A percentile compares a stretch with the other conserved stretches of the same genome.
These are phyloP conservation scores for Epichloe aotearoae DNA, from an alignment of 2,329 filamentous ascomycete genomes.

Conservation along the genomic window DNA sequence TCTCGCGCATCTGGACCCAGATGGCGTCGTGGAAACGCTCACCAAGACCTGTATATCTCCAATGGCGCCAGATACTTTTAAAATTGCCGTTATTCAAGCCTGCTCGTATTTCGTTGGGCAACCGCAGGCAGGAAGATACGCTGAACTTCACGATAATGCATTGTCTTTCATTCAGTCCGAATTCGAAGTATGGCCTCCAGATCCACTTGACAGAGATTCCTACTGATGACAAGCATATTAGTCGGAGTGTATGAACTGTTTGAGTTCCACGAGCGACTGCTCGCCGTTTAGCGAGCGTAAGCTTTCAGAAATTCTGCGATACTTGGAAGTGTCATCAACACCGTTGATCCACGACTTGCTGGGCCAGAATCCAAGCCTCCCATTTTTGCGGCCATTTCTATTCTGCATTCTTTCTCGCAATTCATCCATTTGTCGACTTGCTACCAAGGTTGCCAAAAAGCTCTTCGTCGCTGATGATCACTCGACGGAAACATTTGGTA, in stretches of 20 bases:
- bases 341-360: conserved; percentile 20
- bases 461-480: conserved; percentile 26
- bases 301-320: conserved; percentile 27
- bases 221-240: conserved; percentile 1
- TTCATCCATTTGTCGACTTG: conserved; percentile 33
- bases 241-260: conserved; percentile 2
- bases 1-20: conserved; percentile 47
- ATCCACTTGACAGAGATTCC: neutral
- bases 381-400: conserved; percentile 36
- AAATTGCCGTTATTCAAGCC: conserved; percentile 47
- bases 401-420: conserved; percentile 41
- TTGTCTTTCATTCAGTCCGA: conserved; percentile 37
- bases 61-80: conserved; percentile 45
- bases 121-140: conserved; percentile 33
- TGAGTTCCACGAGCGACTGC: conserved; percentile 9
- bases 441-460: conserved; percentile 32
- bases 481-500: conserved; percentile 13
- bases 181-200: neutral
- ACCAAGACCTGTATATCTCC: conserved; percentile 42
- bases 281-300: conserved; percentile 26
- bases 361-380: conserved; percentile 11
- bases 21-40: conserved; percentile 43
- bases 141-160: conserved; percentile 40
- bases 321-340: conserved; percentile 37
- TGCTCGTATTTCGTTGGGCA: conserved; percentile 49